Percentiles rank a stretch among this genome's conserved stretches.
These are phyloP conservation scores for Carallia brachiata DNA, from an alignment of 345 rosid species.

Conservation along the genomic window DNA sequence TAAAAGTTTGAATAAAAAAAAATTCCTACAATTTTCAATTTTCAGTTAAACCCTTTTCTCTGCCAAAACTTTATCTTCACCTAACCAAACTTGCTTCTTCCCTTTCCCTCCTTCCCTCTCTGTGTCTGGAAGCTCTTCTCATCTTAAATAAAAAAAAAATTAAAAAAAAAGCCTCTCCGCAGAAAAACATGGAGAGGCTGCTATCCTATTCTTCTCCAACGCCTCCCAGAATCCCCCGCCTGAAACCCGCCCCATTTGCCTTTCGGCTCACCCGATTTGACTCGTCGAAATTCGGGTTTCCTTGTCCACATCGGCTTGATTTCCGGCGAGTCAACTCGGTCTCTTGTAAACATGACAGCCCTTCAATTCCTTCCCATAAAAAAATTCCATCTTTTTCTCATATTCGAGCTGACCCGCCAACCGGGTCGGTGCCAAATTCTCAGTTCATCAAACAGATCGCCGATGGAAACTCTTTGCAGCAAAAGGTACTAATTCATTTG, in stretches of 20 bases:
- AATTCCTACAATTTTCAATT: too few species aligned
- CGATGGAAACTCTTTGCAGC: conserved; percentile 27
- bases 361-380: conserved; percentile 21
- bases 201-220: conserved; percentile 60
- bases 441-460: conserved; percentile 35
- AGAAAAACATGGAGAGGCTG: conserved; percentile 80
- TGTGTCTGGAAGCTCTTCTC: not conserved
- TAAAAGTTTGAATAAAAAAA: too few species aligned
- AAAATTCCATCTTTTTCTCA: conserved; percentile 18
- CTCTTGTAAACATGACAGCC: conserved; percentile 35
- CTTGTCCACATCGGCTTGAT: conserved; percentile 26
- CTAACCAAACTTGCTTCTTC: not conserved
- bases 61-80: conserved; percentile 34
- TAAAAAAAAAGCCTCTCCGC: not conserved
- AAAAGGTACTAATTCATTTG: conserved; percentile 45
- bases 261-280: conserved; percentile 42
- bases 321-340: conserved; percentile 44
- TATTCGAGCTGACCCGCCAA: conserved; percentile 26
- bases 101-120: not conserved
- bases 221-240: conserved; percentile 30
- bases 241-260: conserved; percentile 33
- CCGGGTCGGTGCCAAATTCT: conserved; percentile 34
- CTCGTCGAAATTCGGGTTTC: conserved; percentile 32
- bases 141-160: not conserved
- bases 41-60: too few species aligned